phyloP scores from a whole-genome alignment of 441 rosid species.

The Raphanus hybrid region DNA sequence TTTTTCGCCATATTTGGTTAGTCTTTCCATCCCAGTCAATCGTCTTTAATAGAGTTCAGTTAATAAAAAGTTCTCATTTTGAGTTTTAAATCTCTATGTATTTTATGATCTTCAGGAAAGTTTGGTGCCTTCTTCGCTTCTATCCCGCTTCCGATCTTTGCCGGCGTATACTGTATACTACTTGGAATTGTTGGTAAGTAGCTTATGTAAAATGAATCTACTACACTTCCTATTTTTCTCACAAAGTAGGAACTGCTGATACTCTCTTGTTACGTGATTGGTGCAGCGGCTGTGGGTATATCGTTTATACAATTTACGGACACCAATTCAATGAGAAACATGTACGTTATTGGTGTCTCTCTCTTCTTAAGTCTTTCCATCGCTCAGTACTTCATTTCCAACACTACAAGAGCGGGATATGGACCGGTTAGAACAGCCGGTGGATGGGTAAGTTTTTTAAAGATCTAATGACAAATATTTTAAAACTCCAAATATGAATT shows the following conservation, averaged over 20 bases:
- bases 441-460: slow-evolving; percentile 75
- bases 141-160: slow-evolving; percentile 90
- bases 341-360: slow-evolving; percentile 79
- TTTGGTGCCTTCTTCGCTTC: slow-evolving; percentile 98
- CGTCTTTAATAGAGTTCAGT: background rate
- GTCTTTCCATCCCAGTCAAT: slow-evolving; percentile 29
- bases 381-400: slow-evolving; percentile 69
- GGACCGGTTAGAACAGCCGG: slow-evolving; percentile 84
- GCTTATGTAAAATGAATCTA: slow-evolving; percentile 7
- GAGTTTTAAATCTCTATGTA: background rate
- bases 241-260: slow-evolving; percentile 3
- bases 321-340: slow-evolving; percentile 85
- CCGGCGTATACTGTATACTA: slow-evolving; percentile 83
- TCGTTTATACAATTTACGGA: slow-evolving; percentile 86
- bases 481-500: background rate
- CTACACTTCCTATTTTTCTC: background rate
- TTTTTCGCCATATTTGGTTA: slow-evolving; percentile 96
- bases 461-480: background rate
- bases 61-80: background rate
- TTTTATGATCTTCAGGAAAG: slow-evolving; percentile 59
- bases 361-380: slow-evolving; percentile 87
- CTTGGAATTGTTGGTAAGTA: slow-evolving; percentile 91
- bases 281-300: slow-evolving; percentile 80
- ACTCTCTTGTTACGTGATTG: slow-evolving; percentile 3
- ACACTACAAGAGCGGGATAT: slow-evolving; percentile 55